Evolutionary conservation across 805 yeast species (phyloP), one percentile per base, ranked within the genome.

Genomic region (Saturnispora sanitii): DNA sequence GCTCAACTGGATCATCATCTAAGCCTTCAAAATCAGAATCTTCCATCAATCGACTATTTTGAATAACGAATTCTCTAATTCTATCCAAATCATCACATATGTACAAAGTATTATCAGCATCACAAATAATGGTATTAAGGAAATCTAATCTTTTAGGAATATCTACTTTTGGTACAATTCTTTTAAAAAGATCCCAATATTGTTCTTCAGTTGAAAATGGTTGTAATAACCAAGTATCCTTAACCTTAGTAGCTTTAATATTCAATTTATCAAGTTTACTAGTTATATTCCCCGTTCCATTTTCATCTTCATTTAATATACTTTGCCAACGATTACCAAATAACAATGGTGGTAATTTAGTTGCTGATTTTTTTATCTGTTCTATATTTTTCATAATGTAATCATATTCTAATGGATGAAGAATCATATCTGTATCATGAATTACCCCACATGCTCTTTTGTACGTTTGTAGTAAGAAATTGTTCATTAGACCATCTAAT

Each of bases 371-470:
- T 3, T 15, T 37, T 3, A 49, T 13, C 6, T 34, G 21, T 2
- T 21, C 37, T 4, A 55, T 17, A 30, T 51, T 46, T 2, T 29
- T 19, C 41, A 45, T 49, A 15, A 55, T 44, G 38, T 51, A 55
- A 15, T 49, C 34, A 26, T 49, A 53, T 23, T 55, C 60, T 13
- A 46, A 40, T 19, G 55, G 56, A 39, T 55, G 60, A 11, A 55
- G 40, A 40, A 40, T 55, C 19, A 43, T 38, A 2, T 19, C 22
- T 9, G 46, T 7, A 21, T 49, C 55, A 12, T 45, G 23, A 2
- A 35, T 29, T n/a, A 34, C 26, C 4, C 51, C 53, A 18, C 42
- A 44, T 18, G 42, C 49, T 32, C 48, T 44, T 28, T 49, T 54
- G 7, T 21, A 43, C 4, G 41, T 21, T 23, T 53, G 57, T 19